These are phyloP conservation scores for Colletotrichum gloeosporioides DNA, from an alignment of 2,329 filamentous ascomycete genomes.

Conservation along the genomic window DNA sequence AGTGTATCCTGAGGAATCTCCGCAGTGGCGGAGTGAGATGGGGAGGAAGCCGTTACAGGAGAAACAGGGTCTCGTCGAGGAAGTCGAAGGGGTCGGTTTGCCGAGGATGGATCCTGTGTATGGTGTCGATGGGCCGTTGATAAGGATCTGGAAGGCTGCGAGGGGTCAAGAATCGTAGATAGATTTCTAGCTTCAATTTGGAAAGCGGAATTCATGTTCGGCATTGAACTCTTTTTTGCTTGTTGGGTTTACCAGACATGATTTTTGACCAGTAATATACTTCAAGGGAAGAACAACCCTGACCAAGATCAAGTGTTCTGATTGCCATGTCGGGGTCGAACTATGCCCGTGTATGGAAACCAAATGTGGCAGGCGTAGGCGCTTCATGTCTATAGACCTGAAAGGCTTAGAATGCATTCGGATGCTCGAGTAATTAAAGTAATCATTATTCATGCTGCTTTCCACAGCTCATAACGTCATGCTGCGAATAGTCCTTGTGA, in stretches of 20 bases:
- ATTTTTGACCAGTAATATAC: background rate
- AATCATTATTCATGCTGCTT: background rate
- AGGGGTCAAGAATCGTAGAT: background rate
- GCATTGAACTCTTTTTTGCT: background rate
- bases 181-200: background rate
- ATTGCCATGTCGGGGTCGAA: background rate
- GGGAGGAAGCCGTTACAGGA: background rate
- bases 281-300: background rate
- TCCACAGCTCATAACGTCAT: background rate
- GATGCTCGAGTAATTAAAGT: background rate
- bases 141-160: background rate
- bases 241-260: background rate
- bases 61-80: background rate
- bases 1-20: slow-evolving; percentile 23
- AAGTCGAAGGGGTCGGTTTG: background rate
- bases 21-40: background rate
- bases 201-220: background rate
- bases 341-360: background rate
- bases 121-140: background rate
- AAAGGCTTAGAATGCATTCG: background rate
- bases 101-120: slow-evolving; percentile 2
- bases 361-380: background rate
- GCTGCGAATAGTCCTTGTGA: background rate
- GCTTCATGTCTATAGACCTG: background rate
- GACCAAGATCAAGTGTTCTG: background rate